Base-by-base conservation (phyloP, 1,284 basidiomycete species). In the Irpex sp. region DNA sequence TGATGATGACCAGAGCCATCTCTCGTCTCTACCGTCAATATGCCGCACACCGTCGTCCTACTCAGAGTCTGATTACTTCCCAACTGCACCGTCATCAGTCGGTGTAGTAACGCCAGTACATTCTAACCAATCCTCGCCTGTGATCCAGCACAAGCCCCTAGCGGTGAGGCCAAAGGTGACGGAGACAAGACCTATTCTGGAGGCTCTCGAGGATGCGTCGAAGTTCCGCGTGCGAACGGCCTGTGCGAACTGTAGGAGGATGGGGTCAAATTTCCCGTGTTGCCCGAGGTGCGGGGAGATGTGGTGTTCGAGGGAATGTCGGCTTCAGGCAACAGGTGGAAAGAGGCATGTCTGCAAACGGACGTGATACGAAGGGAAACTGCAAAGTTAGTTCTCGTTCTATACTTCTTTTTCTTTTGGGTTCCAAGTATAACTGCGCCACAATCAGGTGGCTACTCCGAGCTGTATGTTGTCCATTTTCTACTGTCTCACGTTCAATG, bases 291-390 rank as follows among this genome's bases (percentile, higher is more conserved):
- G 89, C 68, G 77, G 79, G 13, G 81, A 83, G 62, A 82, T 80
- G 76, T 91, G 88, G 87, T 91, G 89, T 68, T 90, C 87, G 53
- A 77, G 89, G 58, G 75, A 81, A 47, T 91, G 89, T 70, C 79
- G 88, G 58, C 68, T 89, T 61, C 75, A 78, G 59, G 81, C 69
- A 31, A 68, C 78, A 35, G 81, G 81, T 56, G 70, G 69, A 43
- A 85, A 72, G 71, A 80, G 79, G 68, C 87, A 88, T 57, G 43
- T 68, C 4, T 74, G 72, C 59, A 50, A 59, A 39, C 19, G 35
- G 9, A 51, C 17, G 26, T 51, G 11, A 19, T n/a, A 46, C 39
- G 19, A 15, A 19, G 19, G 50, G 26, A 19, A 51, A 51, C n/a
- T 46, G 5, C 11, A 51, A 51, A 51, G 50, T 51, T 19, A 19